Base-by-base conservation (phyloP, 192 early-diverging fungal genomes). In the Coemansia sp. region DNA sequence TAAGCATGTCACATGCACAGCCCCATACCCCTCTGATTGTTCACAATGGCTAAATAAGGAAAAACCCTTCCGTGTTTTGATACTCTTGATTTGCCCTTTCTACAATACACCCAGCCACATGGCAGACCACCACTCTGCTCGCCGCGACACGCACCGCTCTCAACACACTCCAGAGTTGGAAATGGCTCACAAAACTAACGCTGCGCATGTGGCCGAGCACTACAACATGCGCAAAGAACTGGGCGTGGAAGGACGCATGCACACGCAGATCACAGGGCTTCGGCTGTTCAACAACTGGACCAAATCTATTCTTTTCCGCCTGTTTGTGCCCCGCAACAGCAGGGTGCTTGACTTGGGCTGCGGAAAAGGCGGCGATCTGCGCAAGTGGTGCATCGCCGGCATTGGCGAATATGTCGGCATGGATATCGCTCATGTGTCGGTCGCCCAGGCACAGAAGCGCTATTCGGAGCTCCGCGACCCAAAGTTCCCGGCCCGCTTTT, bases 261-360 rank as follows among this genome's bases (percentile, higher is more conserved):
- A 93, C 53, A 95, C 94, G 9, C 83, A 79, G 26, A 97, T 97
- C 29, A 85, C 96, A 26, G 86, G 89, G 3, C 69, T 99, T 53
- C 91, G 93, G 47, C 87, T 85, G 59, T 95, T 94, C 74, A 98
- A 99, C 85, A 99, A 99, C 83, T 99, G 95, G 95, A 71, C 95
- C 54, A 99, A 99, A 62, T 88, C 92, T 12, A 78, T 94, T 3
- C 75, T 99, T 27, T 95, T 99, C 59, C 68, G 81, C 12, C 65
- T 84, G 24, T 88, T 90, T 72, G 84, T 85, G n/a, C 61, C 66
- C 10, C 65, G 76, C 0, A 82, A 82, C 0, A 72, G 83, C 69
- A 59, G 48, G 7, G 95, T 93, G 8, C 84, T 99, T 45, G 97
- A 98, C 69, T 82, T 97, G 52, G 93, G 93, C 10, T 96, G 94